Evolutionary conservation across 371 early-diverging fungal genomes (phyloP).

Genomic region (Syncephalastrum sp.): DNA sequence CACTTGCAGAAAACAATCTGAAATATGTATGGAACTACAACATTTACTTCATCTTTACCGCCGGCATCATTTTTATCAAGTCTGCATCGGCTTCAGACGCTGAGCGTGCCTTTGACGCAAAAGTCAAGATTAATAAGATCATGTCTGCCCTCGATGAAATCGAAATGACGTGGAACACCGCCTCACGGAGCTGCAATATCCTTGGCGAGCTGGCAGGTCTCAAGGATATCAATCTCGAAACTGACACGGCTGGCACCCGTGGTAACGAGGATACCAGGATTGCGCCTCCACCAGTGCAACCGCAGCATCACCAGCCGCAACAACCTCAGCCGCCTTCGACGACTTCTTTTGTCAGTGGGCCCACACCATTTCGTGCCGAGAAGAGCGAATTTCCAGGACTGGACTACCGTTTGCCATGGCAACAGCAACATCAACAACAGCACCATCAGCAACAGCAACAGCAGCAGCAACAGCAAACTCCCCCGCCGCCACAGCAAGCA

Average conservation of each 20-base stretch:
- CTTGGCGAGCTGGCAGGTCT: conserved; percentile 26
- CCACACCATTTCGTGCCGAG: neutral
- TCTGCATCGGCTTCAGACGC: conserved; percentile 10
- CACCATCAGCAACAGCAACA: neutral
- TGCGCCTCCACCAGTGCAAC: neutral
- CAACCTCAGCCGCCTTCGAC: conserved; percentile 5
- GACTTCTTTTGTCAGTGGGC: neutral
- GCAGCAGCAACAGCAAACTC: neutral
- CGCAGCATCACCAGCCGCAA: conserved; percentile 2
- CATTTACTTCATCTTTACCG: conserved; percentile 20
- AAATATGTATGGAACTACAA: conserved; percentile 17
- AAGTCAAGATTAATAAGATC: conserved; percentile 27
- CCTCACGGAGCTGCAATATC: conserved; percentile 21
- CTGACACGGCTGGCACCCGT: too few species aligned
- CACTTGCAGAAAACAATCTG: conserved; percentile 16
- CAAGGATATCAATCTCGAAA: conserved; percentile 24
- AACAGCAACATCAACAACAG: neutral
- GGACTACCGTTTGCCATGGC: conserved; percentile 1
- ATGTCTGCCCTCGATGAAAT: conserved; percentile 29
- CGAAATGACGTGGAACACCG: conserved; percentile 24
- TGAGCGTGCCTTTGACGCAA: conserved; percentile 16
- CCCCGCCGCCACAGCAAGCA: conserved; percentile 9
- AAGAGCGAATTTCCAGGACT: neutral
- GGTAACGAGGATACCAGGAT: conserved; percentile 5
- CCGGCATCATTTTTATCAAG: conserved; percentile 26